Base-by-base conservation (phyloP, 2,329 filamentous ascomycete species). In the Talaromyces sp. region DNA sequence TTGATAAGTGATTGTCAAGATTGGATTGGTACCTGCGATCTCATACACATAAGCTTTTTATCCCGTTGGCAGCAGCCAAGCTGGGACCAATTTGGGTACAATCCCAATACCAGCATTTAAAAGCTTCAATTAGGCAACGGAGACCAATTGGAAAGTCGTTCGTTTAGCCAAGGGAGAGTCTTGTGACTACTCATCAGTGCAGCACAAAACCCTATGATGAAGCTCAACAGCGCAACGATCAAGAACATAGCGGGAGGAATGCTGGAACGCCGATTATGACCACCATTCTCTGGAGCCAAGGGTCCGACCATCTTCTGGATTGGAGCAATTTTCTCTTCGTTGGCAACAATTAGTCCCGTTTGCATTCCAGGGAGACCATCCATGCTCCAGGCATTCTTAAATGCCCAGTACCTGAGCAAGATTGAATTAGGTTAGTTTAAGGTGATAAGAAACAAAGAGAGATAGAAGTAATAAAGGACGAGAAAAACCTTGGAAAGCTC, bases 331-430 rank as follows among this genome's bases (percentile, higher is more conserved):
- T 61, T 58, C 27, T 61, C 59, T 41, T 54, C 31, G n/a, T 48
- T 11, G 14, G 50, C 54, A 26, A 61, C 56, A 21, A 38, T 27
- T 29, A 35, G 51, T 29, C 55, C 59, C 1, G 51, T 61, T 17
- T 55, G 35, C 59, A 61, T 58, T 7, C 32, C 43, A 17, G 59
- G 59, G 26, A 61, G 55, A 19, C 56, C 56, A 17, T 61, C 59
- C 50, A 61, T n/a, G n/a, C 55, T 58, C 55, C 55, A 61, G 38
- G 59, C 29, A 52, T 61, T 61, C n/a, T 61, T 61, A 19, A 27
- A 24, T 32, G 59, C 59, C 59, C 59, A 61, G 43, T 61, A 61
- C 26, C 59, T 61, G 19, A 43, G 27, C 11, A 43, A 19, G 38
- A 12, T 27, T 17, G 35, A 52, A 9, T 27, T 52, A 8, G 17